Base-by-base conservation (phyloP, 495 filamentous ascomycete genomes). In the Pseudevernia furfuracea region DNA sequence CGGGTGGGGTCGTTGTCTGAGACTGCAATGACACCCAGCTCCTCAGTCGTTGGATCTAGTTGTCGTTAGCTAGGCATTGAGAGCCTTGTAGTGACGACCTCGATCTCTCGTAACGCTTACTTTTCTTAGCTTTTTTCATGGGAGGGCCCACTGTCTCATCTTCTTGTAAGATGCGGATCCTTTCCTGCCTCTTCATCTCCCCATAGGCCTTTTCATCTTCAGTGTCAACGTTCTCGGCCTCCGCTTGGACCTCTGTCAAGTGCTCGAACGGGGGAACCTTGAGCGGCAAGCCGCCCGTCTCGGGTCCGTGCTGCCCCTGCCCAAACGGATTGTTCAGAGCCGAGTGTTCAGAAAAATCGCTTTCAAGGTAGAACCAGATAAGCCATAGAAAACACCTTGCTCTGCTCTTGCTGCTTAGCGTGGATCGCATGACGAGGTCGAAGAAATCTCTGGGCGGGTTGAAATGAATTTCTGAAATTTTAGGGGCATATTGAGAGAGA, bases 311-410 rank as follows among this genome's bases (percentile, higher is more conserved):
- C 61, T 63, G 61, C 25, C 94, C 94, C 1, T 84, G 73, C 4
- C 95, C 94, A 70, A 96, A 98, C 0, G 94, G 94, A 73, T 97
- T 98, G 63, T 88, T 85, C 48, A 86, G 77, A 46, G 91, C 90
- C 61, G 87, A 89, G 66, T 96, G 88, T 58, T 83, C 80, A 7
- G 87, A 87, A 71, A 96, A 97, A 72, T 97, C 89, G 59, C 92
- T 93, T 76, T 98, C 95, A n/a, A 97, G 80, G 74, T 98, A 97
- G 80, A 90, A 96, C 94, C 94, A 98, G 86, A 98, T 96, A 65
- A 98, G 74, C 94, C 94, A 98, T 21, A 98, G 76, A 71, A 98
- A 98, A 2, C 92, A 93, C 60, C 77, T 88, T 1, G 95, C 94
- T 62, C 94, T 84, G 70, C 88, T 93, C 70, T 80, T 77, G 72